phyloP scores from a whole-genome alignment of 345 rosid genomes.

The Syzygium aqueum region DNA sequence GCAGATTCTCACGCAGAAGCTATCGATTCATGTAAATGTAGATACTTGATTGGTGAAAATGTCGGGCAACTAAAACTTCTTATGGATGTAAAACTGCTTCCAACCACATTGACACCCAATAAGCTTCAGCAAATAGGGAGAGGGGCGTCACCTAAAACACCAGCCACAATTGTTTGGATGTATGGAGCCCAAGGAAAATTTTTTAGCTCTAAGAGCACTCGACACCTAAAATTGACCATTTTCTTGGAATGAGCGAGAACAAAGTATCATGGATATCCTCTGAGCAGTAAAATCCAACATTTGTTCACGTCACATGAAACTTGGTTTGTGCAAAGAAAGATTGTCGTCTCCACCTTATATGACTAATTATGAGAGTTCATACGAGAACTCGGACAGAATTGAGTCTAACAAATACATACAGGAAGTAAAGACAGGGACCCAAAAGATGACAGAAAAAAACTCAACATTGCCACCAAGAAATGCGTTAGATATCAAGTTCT shows the following conservation, averaged over 20 bases:
- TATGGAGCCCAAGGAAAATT: background rate
- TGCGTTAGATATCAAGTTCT: background rate
- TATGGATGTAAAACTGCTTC: slow-evolving; percentile 27
- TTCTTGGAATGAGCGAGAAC: background rate
- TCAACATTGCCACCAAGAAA: background rate
- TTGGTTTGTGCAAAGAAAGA: background rate
- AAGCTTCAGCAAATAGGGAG: slow-evolving; percentile 38
- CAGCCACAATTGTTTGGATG: background rate
- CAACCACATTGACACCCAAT: slow-evolving; percentile 54
- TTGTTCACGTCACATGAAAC: background rate
- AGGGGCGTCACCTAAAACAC: background rate
- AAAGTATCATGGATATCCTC: background rate
- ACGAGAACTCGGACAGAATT: background rate
- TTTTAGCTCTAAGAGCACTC: background rate
- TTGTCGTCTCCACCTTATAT: background rate
- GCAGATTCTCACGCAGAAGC: slow-evolving; percentile 72
- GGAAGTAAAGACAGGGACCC: background rate
- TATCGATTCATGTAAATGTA: slow-evolving; percentile 81
- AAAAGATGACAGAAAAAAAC: background rate
- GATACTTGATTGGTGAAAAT: slow-evolving; percentile 64
- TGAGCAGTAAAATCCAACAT: background rate
- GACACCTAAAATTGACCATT: background rate
- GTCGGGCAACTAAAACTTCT: slow-evolving; percentile 21
- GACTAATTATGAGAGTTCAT: background rate
- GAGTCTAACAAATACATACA: background rate